Evolutionary conservation across 2,329 filamentous ascomycete species (phyloP).

Genomic region (Diaporthe sp.): DNA sequence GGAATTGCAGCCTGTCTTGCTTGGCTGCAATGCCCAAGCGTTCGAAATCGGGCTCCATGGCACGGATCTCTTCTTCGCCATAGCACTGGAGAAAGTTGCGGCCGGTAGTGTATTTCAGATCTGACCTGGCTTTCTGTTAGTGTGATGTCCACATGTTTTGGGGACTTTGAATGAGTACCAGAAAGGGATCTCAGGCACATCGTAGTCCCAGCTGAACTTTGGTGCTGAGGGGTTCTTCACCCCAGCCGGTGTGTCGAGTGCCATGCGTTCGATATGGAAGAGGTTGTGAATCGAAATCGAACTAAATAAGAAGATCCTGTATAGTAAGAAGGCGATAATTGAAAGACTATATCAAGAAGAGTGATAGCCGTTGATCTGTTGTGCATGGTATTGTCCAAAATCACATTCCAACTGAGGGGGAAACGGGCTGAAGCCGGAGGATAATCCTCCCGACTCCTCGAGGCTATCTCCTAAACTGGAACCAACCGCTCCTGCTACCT

Average conservation of each 20-base stretch:
- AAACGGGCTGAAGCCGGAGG: no score
- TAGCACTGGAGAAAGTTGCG: conserved; percentile 25
- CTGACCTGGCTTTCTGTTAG: neutral
- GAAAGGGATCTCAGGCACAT: conserved; percentile 21
- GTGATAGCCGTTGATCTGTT: no score
- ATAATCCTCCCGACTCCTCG: no score
- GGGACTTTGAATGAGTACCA: neutral
- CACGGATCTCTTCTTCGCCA: neutral
- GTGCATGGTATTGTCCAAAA: no score
- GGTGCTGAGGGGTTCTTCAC: conserved; percentile 23
- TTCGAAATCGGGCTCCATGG: conserved; percentile 1
- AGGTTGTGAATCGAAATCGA: neutral
- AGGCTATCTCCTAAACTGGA: no score
- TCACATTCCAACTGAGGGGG: no score
- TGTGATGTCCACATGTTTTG: neutral
- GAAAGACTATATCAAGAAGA: neutral
- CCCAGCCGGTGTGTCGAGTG: conserved; percentile 17
- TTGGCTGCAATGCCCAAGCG: neutral
- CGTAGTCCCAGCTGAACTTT: conserved; percentile 25
- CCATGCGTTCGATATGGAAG: neutral
- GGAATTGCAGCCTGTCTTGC: conserved; percentile 1
- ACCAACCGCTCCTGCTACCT: no score
- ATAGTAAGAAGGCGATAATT: no score
- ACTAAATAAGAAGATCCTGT: neutral
- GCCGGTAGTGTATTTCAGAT: conserved; percentile 5